A percentile compares a stretch with the other conserved stretches of the same genome.
Conservation (phyloP, 2,329 filamentous ascomycete species). For the Neopestalotiopsis clavispora region DNA sequence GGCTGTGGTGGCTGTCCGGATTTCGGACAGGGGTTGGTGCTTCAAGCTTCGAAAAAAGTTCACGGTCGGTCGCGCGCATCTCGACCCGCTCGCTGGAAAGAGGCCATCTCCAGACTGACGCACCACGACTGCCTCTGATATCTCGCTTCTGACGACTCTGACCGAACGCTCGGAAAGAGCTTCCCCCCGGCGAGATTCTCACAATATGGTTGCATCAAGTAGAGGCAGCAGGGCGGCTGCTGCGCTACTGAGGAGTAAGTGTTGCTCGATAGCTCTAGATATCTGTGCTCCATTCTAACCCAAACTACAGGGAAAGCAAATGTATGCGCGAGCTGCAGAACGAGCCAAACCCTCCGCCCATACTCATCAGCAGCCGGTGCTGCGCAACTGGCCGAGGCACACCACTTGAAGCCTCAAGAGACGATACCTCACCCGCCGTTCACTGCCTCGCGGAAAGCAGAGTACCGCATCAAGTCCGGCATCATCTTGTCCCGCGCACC, state of each 20-base stretch:
- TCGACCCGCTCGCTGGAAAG: background rate
- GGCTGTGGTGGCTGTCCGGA: background rate
- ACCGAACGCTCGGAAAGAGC: conserved; percentile 20
- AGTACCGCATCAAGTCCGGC: conserved; percentile 63
- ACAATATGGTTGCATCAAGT: conserved; percentile 60
- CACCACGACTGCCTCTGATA: conserved; percentile 17
- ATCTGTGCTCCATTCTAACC: conserved; percentile 34
- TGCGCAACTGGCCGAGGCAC: conserved; percentile 43
- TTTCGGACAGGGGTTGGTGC: conserved; percentile 20
- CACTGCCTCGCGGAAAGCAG: conserved; percentile 30
- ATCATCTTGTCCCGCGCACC: conserved; percentile 89
- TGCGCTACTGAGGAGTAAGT: conserved; percentile 56
- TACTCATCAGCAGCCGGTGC: conserved; percentile 39
- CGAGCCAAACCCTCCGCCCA: conserved; percentile 30
- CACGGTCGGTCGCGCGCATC: conserved; percentile 16
- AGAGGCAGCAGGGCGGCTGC: conserved; percentile 58
- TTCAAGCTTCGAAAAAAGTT: conserved; percentile 21
- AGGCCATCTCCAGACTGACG: conserved; percentile 19
- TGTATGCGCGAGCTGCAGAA: conserved; percentile 41
- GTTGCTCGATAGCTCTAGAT: conserved; percentile 33
- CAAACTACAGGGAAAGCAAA: conserved; percentile 32
- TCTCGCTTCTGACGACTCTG: conserved; percentile 15
- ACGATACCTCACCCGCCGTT: conserved; percentile 35
- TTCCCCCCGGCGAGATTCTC: conserved; percentile 15
- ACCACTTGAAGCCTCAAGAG: conserved; percentile 39